Evolutionary conservation across 1,139 yeast genomes (phyloP).

Genomic region (Pichia inconspicua): DNA sequence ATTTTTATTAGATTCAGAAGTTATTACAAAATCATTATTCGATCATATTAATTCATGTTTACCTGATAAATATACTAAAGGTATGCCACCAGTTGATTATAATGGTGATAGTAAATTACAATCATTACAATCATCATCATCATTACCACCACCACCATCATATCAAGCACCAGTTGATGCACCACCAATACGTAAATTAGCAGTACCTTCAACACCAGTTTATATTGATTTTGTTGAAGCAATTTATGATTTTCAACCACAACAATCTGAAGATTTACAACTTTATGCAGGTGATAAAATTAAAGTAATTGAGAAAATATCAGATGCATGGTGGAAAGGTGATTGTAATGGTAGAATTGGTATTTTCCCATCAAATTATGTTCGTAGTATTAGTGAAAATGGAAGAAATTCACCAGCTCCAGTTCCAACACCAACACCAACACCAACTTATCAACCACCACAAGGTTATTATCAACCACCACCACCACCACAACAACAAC

Average conservation of each 20-base stretch:
- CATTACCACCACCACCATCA: not conserved
- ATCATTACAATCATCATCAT: too few relatives aligned
- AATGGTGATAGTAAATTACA: not conserved
- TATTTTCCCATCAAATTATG: conserved; percentile 87
- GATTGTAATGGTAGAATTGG: conserved; percentile 51
- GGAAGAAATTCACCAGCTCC: not conserved
- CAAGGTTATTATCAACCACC: conserved; percentile 3
- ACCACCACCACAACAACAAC: conserved; percentile 13
- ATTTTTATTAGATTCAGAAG: conserved; percentile 70
- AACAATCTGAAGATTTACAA: conserved; percentile 32
- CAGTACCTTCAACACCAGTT: conserved; percentile 8
- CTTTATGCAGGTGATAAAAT: conserved; percentile 61
- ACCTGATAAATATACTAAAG: conserved; percentile 54
- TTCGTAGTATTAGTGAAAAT: conserved; percentile 27
- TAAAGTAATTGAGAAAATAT: conserved; percentile 62
- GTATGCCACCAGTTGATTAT: conserved; percentile 44
- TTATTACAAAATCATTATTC: conserved; percentile 53
- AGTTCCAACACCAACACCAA: not conserved
- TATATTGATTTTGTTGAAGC: conserved; percentile 12
- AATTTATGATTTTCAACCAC: conserved; percentile 9
- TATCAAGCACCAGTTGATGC: not conserved
- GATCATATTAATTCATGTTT: conserved; percentile 44
- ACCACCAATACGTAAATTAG: not conserved
- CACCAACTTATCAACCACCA: not conserved
- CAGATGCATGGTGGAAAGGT: conserved; percentile 93